Evolutionary conservation across 108 stramenopile genomes (phyloP).

Genomic region (Fragilariopsis cylindrus): DNA sequence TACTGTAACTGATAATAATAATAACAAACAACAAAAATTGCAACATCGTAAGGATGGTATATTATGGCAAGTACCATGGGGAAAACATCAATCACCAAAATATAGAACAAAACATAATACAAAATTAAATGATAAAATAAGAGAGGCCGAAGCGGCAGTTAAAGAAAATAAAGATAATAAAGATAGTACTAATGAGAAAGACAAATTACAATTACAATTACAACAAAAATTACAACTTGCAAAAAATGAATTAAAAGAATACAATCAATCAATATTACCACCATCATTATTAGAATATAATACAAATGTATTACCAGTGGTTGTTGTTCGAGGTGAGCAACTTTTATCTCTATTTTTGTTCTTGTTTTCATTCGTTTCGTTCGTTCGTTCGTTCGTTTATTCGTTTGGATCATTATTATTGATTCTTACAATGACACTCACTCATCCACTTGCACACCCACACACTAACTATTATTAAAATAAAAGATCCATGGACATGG

Average conservation of each 20-base stretch:
- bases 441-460: too few species aligned
- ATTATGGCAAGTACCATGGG: conserved; percentile 69
- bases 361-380: too few species aligned
- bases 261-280: background rate
- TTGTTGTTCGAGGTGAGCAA: background rate
- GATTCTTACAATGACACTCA: too few species aligned
- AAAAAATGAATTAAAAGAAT: background rate
- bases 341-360: conserved; percentile 22
- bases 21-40: background rate
- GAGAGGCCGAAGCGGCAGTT: background rate
- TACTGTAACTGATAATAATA: too few species aligned
- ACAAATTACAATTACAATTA: background rate
- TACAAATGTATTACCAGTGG: background rate
- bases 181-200: background rate
- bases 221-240: too few species aligned
- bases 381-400: too few species aligned
- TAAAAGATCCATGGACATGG: conserved; percentile 84
- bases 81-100: conserved; percentile 72
- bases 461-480: conserved; percentile 37
- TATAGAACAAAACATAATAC: conserved; percentile 38
- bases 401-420: too few species aligned
- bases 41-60: background rate
- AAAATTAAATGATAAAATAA: conserved; percentile 14
- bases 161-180: conserved; percentile 18
- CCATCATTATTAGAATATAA: background rate